phyloP scores from a whole-genome alignment of 2,329 filamentous ascomycete genomes.

The Sporothrix brunneoviolacea region DNA sequence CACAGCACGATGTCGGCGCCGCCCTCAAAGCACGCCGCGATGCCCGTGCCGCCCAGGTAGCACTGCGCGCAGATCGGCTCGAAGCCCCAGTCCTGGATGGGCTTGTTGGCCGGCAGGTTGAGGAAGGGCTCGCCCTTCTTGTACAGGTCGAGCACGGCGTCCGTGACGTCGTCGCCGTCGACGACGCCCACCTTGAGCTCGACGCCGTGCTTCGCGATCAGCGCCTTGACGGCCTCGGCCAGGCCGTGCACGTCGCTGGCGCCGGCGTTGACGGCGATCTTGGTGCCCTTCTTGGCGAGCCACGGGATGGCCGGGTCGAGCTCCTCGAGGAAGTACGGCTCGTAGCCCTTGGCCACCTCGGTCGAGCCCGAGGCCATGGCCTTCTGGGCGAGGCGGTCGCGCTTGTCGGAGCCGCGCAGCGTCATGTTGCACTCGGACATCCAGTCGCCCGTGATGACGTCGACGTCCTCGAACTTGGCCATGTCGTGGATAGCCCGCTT shows the following conservation, averaged over 20 bases:
- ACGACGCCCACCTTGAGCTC: conserved; percentile 28
- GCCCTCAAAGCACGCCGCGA: conserved; percentile 26
- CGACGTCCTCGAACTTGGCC: conserved; percentile 27
- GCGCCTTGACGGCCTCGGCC: conserved; percentile 14
- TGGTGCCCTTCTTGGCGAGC: conserved; percentile 23
- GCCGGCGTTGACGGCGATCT: conserved; percentile 28
- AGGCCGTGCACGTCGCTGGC: conserved; percentile 23
- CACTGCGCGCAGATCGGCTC: conserved; percentile 16
- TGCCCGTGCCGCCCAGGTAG: conserved; percentile 38
- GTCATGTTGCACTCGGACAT: conserved; percentile 28
- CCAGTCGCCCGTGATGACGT: conserved; percentile 28
- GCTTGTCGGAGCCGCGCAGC: conserved; percentile 25
- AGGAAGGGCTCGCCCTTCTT: conserved; percentile 16
- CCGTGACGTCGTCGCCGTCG: conserved; percentile 26
- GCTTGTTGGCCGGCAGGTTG: conserved; percentile 16
- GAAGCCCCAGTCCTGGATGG: conserved; percentile 15
- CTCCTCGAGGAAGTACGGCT: conserved; percentile 27
- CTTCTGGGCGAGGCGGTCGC: conserved; percentile 20
- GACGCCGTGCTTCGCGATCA: conserved; percentile 20
- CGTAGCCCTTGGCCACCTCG: conserved; percentile 27
- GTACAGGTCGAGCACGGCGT: conserved; percentile 14
- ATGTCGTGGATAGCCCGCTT: conserved; percentile 32
- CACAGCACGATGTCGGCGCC: conserved; percentile 33
- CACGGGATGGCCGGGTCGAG: conserved; percentile 26
- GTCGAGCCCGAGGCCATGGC: conserved; percentile 20